phyloP scores from a whole-genome alignment of 345 rosid genomes.

The Balakata baccata region DNA sequence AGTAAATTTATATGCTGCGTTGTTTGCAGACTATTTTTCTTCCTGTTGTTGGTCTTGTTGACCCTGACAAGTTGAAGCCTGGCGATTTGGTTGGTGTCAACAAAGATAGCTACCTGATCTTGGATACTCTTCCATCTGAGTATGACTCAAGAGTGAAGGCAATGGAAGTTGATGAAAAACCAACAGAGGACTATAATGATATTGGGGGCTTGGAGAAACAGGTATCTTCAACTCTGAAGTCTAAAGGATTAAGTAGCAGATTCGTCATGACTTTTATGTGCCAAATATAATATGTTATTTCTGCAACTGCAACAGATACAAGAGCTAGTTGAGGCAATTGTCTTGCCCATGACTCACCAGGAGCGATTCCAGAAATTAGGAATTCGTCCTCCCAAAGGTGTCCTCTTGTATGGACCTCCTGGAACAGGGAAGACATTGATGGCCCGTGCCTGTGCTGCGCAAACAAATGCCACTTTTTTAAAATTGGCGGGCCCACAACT shows the following conservation, averaged over 20 bases:
- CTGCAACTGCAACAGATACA: constrained; percentile 63
- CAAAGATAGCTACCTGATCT: constrained; percentile 90
- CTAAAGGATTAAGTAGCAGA: too few relatives aligned
- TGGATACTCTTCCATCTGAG: constrained; percentile 95
- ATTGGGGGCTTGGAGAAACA: constrained; percentile 98
- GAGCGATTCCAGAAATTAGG: constrained; percentile 93
- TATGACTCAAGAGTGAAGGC: constrained; percentile 98
- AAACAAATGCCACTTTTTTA: constrained; percentile 94
- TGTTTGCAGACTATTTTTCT: constrained; percentile 81
- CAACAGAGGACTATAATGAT: constrained; percentile 97
- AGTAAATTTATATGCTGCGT: constrained; percentile 7
- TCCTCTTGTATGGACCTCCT: constrained; percentile 96
- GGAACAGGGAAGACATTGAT: constrained; percentile 98
- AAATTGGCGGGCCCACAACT: constrained; percentile 98
- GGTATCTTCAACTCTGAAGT: constrained; percentile 30
- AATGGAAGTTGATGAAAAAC: constrained; percentile 99
- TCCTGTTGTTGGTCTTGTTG: constrained; percentile 97
- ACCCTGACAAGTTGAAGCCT: constrained; percentile 94
- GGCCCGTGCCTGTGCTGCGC: constrained; percentile 99
- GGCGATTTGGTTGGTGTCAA: constrained; percentile 98
- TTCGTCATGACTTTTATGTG: background rate
- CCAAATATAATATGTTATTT: background rate
- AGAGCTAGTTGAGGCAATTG: constrained; percentile 98
- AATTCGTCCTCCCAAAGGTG: constrained; percentile 97
- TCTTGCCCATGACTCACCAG: constrained; percentile 95